Evolutionary conservation across 371 early-diverging fungal genomes (phyloP), one percentile per base, ranked within the genome.

Genomic region (Fennellomyces sp.): DNA sequence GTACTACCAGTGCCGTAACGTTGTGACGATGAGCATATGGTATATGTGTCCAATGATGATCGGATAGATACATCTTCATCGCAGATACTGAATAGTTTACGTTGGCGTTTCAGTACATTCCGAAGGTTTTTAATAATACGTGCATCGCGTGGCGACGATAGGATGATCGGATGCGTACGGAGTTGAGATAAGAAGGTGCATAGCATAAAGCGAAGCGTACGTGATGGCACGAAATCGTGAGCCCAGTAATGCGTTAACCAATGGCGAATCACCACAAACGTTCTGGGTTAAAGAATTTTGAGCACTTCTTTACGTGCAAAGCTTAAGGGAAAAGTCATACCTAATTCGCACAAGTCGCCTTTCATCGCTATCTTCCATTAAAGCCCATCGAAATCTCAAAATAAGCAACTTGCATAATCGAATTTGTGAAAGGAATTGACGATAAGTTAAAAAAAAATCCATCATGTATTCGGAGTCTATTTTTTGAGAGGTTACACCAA

Each of bases 181-280:
- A 81, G 55, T 39, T 78, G 74, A 1, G 75, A 70, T 6, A 81
- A 51, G 53, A 78, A 81, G 12, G 76, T 81, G 12, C 69, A 71
- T 12, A 78, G 68, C 64, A 76, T 75, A 48, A 76, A 81, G 23
- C 82, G 63, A 7, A 81, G 59, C 17, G 77, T 75, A 26, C 72
- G 68, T 30, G 77, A 78, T n/a, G 61, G 23, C 27, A 62, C 60
- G 38, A 81, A 81, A 56, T 81, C 82, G 33, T 71, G 66, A 6
- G 61, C 48, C 75, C 76, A 81, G 45, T 76, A 78, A 59, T 76
- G 75, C 13, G 70, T 76, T 39, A 81, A 54, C 82, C 82, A 81
- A 60, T 78, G 68, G 26, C 82, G 75, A 48, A 81, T 65, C 10
- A 75, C 82, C 19, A 78, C 79, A 72, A 81, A 81, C 2, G 82